Evolutionary conservation across 441 rosid genomes (phyloP), one percentile per base, ranked within the genome.

Genomic region (Omphalea diandra): DNA sequence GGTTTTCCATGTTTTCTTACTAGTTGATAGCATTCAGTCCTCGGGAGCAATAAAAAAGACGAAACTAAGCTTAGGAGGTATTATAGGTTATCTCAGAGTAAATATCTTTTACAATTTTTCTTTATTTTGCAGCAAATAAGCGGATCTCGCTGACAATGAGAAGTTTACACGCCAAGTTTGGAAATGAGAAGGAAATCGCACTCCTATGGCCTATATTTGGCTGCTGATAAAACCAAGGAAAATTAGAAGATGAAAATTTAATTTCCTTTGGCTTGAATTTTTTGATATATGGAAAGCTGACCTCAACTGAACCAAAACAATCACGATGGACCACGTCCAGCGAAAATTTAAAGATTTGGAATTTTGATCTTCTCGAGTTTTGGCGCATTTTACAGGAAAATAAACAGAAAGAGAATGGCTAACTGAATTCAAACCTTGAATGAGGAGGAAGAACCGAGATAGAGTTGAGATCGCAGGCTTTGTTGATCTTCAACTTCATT

Each of bases 401-500:
- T 67, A 64, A 67, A 76, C 64, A 26, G 73, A 63, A 35, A 36
- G 17, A 61, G 14, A 63, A 24, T 2, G 41, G 11, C 2, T 52
- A 44, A 67, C 77, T 24, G 72, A 67, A 70, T 53, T 9, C 58
- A 58, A 35, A 91, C 98, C 97, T 86, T 53, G 86, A 40, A 63
- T 85, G 89, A 76, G 96, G 95, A 80, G 97, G 97, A 75, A 95
- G 81, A 47, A 90, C 94, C 18, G 97, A 89, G 50, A 93, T 88
- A 71, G 98, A 90, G 76, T 78, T 87, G 77, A 90, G 92, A 74
- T 89, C 98, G 83, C 85, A 87, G 24, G 88, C 96, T 85, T 82
- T 87, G 85, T 93, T 93, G 83, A 89, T 86, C 81, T 92, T 95
- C 93, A 90, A 76, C 86, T 92, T 92, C 97, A 88, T 89, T 75